Evolutionary conservation across 73 alveolate genomes (phyloP), one percentile per base, ranked within the genome.

Genomic region (Vitrella brassicaformis): DNA sequence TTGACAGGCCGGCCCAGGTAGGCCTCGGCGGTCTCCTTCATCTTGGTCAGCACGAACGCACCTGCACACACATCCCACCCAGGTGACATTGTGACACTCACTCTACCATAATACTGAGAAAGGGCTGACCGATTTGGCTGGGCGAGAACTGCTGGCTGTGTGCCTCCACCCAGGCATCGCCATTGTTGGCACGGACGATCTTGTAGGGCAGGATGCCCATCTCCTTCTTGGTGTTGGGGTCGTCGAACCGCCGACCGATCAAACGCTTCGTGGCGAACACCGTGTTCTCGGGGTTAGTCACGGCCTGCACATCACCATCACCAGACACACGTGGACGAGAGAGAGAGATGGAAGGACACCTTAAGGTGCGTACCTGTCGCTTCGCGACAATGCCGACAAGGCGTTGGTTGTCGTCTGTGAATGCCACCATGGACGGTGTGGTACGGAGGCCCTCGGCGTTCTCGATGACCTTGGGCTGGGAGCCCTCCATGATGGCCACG

Each of bases 161-260:
- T 47, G 95, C 94, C 72, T 86, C 85, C 73, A 94, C 91, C 98
- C 98, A 90, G 69, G 97, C 97, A 70, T 94, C 96, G 30, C 97
- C 96, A 74, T 91, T 94, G 78, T 88, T 73, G 25, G 94, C 96
- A 30, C 88, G 89, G 66, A 92, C 92, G 32, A 95, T 87, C 72
- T 91, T 95, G 90, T 93, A 95, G 31, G 98, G 96, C 56, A 94
- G 83, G 85, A 88, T 88, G 85, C 93, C 89, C 87, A 79, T 91
- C 72, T 93, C 98, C 85, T 88, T 89, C 78, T 88, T 92, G 47
- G 91, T 92, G 68, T 86, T 87, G 70, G 92, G 92, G 66, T 89
- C 95, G 31, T 88, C 89, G 31, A 47, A 89, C 81, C 89, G 68
- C 22, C 94, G 84, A 0, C 95, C 95, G 29, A 89, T 89, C 30